Percentiles rank a stretch among this genome's conserved stretches.
Conservation (phyloP, 306 rosid genomes). For the Betula pendula region DNA sequence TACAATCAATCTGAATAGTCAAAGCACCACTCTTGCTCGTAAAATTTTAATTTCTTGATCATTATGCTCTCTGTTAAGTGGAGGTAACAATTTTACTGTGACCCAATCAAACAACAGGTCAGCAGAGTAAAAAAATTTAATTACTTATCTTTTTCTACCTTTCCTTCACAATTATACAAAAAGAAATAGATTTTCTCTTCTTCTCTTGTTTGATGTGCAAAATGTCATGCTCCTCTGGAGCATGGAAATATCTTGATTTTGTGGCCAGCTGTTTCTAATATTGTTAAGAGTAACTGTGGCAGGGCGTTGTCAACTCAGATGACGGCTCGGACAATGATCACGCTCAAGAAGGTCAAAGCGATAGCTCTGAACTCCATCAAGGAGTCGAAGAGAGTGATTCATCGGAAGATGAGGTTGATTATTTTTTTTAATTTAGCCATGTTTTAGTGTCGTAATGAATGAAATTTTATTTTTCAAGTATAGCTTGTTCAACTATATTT, state of each 20-base stretch:
- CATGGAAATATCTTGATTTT: not conserved
- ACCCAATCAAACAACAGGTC: not conserved
- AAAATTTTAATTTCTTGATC: not conserved
- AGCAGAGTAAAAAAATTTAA: not conserved
- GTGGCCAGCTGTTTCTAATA: not conserved
- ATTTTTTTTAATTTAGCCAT: not conserved
- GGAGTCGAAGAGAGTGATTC: conserved; percentile 81
- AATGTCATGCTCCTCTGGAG: not conserved
- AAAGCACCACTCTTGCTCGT: not conserved
- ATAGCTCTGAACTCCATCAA: conserved; percentile 43
- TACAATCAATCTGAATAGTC: not conserved
- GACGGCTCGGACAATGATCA: conserved; percentile 16
- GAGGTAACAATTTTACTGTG: not conserved
- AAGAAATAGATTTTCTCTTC: not conserved
- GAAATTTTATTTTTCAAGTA: not conserved
- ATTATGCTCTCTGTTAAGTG: not conserved
- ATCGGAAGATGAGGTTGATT: conserved; percentile 90
- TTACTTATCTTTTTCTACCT: not conserved
- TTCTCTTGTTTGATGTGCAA: not conserved
- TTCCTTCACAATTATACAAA: not conserved
- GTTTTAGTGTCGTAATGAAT: conserved; percentile 1
- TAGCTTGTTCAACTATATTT: not conserved
- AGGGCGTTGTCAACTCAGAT: conserved; percentile 44
- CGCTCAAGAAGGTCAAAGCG: conserved; percentile 40
- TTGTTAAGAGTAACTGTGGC: conserved; percentile 25